Evolutionary conservation across 2,329 filamentous ascomycete species (phyloP).

Genomic region (Trichoderma lentiforme): DNA sequence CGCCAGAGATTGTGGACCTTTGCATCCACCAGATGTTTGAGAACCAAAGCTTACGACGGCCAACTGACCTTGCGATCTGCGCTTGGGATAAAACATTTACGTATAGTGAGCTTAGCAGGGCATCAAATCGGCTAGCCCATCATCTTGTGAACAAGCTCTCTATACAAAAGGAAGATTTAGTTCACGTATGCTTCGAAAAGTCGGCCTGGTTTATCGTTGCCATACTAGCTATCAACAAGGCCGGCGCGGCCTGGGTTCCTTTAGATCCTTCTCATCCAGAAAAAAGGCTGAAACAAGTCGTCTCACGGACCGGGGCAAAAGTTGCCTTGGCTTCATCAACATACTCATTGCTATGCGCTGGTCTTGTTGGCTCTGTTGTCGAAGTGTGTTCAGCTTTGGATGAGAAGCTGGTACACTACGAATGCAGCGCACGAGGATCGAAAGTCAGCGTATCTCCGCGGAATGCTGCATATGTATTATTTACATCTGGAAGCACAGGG

Average conservation of each 20-base stretch:
- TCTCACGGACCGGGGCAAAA: slow-evolving; percentile 11
- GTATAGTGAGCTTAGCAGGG: not conserved
- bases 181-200: slow-evolving; percentile 33
- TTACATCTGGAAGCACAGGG: slow-evolving; percentile 20
- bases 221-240: slow-evolving; percentile 22
- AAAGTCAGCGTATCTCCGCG: not conserved
- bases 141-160: slow-evolving; percentile 3
- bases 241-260: slow-evolving; percentile 22
- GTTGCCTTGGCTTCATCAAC: slow-evolving; percentile 15
- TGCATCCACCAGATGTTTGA: slow-evolving; percentile 18
- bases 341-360: slow-evolving; percentile 21
- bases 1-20: slow-evolving; percentile 8
- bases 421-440: not conserved
- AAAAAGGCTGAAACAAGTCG: slow-evolving; percentile 9
- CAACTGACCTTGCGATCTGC: slow-evolving; percentile 9
- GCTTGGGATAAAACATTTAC: slow-evolving; percentile 20
- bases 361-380: slow-evolving; percentile 15
- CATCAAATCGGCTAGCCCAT: slow-evolving; percentile 9
- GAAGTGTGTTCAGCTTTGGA: slow-evolving; percentile 10
- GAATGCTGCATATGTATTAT: slow-evolving; percentile 15
- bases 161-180: slow-evolving; percentile 9
- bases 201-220: slow-evolving; percentile 23
- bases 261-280: slow-evolving; percentile 19
- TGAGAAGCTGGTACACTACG: not conserved
- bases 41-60: not conserved